phyloP scores from a whole-genome alignment of 129 eudicot species.

The Flaveria brownii region DNA sequence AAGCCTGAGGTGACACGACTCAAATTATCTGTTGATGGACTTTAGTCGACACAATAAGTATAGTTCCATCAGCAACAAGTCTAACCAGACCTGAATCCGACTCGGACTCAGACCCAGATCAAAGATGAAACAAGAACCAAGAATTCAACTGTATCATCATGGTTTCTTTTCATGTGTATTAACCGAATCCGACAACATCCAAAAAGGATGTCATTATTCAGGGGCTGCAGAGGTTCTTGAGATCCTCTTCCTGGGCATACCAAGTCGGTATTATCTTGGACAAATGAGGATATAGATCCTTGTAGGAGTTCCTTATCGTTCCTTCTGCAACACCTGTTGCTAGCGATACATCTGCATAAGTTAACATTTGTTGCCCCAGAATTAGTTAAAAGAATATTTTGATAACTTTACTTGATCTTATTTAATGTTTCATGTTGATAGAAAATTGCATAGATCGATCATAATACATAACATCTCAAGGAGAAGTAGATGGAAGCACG shows the following conservation, averaged over 20 bases:
- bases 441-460: background rate
- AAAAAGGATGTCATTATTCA: conserved; percentile 7
- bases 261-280: conserved; percentile 67
- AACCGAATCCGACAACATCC: background rate
- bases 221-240: conserved; percentile 54
- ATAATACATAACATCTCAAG: background rate
- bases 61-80: background rate
- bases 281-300: conserved; percentile 60
- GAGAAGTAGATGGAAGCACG: background rate
- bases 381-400: conserved; percentile 1
- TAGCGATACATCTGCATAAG: conserved; percentile 53
- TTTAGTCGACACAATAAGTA: background rate
- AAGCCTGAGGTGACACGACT: background rate
- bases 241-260: conserved; percentile 65
- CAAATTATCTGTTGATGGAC: background rate
- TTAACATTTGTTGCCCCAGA: background rate
- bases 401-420: background rate
- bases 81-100: background rate
- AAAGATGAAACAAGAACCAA: background rate
- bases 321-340: conserved; percentile 73
- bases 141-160: conserved; percentile 1
- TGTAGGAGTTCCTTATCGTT: conserved; percentile 67
- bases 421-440: background rate
- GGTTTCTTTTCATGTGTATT: background rate
- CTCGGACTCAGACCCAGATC: background rate